Conservation (phyloP, 2,329 filamentous ascomycete genomes). For the Hortaea werneckii region DNA sequence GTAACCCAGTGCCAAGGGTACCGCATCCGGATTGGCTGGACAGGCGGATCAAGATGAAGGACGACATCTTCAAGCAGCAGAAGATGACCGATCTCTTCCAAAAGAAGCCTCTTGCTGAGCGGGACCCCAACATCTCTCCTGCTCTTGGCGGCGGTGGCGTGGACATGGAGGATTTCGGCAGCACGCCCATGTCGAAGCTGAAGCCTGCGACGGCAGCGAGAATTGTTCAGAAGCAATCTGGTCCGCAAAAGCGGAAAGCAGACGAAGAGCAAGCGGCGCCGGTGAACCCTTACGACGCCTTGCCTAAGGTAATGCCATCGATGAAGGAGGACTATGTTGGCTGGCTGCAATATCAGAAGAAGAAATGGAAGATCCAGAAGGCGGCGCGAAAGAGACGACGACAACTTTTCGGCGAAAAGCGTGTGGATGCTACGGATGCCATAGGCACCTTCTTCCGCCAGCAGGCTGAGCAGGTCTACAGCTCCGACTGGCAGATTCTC, state of each 20-base stretch:
- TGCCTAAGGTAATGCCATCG: slow-evolving; percentile 75
- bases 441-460: slow-evolving; percentile 73
- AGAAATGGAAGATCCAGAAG: slow-evolving; percentile 98
- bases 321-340: slow-evolving; percentile 78
- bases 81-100: slow-evolving; percentile 92
- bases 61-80: slow-evolving; percentile 96
- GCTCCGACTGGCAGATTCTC: slow-evolving; percentile 88
- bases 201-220: slow-evolving; percentile 37
- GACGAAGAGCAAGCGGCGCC: slow-evolving; percentile 44
- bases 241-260: slow-evolving; percentile 38
- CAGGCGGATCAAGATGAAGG: slow-evolving; percentile 83
- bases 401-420: slow-evolving; percentile 85
- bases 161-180: slow-evolving; percentile 43
- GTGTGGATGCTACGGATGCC: slow-evolving; percentile 48
- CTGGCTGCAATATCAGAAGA: slow-evolving; percentile 89
- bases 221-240: slow-evolving; percentile 9
- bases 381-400: slow-evolving; percentile 74
- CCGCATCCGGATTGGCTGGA: slow-evolving; percentile 95
- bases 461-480: slow-evolving; percentile 81
- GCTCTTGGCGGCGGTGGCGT: slow-evolving; percentile 38
- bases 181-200: slow-evolving; percentile 22
- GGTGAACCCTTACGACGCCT: slow-evolving; percentile 66
- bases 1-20: slow-evolving; percentile 88
- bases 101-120: slow-evolving; percentile 62
- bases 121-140: slow-evolving; percentile 54